A percentile compares a stretch with the other conserved stretches of the same genome.
Evolutionary conservation across 164 flowering plant genomes (phyloP).

Genomic region (Vitis riparia): DNA sequence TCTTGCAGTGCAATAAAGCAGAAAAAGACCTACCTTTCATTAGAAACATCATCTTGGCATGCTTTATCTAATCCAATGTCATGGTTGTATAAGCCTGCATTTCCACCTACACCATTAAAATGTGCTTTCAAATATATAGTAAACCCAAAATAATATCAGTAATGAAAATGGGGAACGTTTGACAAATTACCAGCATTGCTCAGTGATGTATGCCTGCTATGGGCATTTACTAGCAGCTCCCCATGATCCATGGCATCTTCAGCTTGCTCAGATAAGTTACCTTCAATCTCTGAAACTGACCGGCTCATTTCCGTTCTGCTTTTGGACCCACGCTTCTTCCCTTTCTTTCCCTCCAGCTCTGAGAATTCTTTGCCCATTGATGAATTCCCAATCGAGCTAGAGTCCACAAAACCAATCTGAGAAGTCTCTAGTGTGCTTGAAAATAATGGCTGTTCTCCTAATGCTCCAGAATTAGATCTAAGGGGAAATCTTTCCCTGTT

Average conservation of each 20-base stretch:
- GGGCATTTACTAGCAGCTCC: slow-evolving; percentile 1
- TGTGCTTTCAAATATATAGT: neutral
- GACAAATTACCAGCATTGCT: slow-evolving; percentile 8
- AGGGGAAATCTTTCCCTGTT: slow-evolving; percentile 1
- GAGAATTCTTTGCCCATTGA: neutral
- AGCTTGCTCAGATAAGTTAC: slow-evolving; percentile 2
- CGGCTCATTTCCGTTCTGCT: neutral
- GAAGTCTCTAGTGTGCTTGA: neutral
- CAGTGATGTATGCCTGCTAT: slow-evolving; percentile 5
- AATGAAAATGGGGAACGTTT: neutral
- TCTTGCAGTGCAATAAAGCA: neutral
- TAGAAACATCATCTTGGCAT: slow-evolving; percentile 7
- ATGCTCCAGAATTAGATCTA: neutral
- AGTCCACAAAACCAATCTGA: neutral
- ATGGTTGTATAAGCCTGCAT: slow-evolving; percentile 7
- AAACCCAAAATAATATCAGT: too few relatives aligned
- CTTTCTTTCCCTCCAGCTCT: neutral
- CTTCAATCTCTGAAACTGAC: slow-evolving; percentile 3
- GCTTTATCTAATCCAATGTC: slow-evolving; percentile 10
- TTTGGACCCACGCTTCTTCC: neutral
- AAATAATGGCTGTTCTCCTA: neutral
- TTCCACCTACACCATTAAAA: slow-evolving; percentile 11
- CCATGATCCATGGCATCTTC: slow-evolving; percentile 4
- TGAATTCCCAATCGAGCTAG: neutral
- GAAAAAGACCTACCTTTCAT: slow-evolving; percentile 9